phyloP scores from a whole-genome alignment of 257 asterid species.

The Rubia yunnanensis region DNA sequence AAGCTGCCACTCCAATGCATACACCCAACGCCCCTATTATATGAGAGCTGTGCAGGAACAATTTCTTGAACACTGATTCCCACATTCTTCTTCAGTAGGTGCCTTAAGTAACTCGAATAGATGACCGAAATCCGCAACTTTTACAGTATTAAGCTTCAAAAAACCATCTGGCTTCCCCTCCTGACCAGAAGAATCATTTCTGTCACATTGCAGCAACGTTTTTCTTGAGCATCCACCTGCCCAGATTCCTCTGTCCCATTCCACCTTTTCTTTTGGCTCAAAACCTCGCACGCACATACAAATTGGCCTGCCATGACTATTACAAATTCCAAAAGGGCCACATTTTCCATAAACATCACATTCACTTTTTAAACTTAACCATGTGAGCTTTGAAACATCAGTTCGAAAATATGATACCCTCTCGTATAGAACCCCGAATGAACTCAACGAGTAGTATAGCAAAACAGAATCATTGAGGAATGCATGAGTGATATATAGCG shows the following conservation, averaged over 20 bases:
- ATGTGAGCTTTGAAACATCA: constrained; percentile 3
- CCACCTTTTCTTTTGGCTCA: constrained; percentile 19
- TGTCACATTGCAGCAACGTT: constrained; percentile 26
- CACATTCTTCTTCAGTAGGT: constrained; percentile 26
- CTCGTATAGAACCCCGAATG: constrained; percentile 6
- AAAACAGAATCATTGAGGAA: background rate
- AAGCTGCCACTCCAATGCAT: constrained; percentile 26
- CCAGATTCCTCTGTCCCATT: constrained; percentile 45
- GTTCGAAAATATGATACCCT: background rate
- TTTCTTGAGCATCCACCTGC: constrained; percentile 41
- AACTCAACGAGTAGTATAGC: constrained; percentile 10
- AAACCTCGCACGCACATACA: constrained; percentile 50
- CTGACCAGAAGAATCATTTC: constrained; percentile 1
- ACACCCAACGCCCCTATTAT: constrained; percentile 21
- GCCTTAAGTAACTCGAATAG: constrained; percentile 13
- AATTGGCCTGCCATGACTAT: constrained; percentile 23
- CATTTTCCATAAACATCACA: constrained; percentile 25
- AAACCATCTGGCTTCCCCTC: constrained; percentile 34
- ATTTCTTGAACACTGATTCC: constrained; percentile 22
- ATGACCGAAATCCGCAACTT: constrained; percentile 31
- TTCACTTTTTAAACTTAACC: constrained; percentile 7
- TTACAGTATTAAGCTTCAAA: constrained; percentile 25
- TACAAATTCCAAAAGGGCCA: constrained; percentile 40
- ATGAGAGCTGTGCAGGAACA: constrained; percentile 25
- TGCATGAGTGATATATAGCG: background rate